A percentile compares a stretch with the other conserved stretches of the same genome.
Evolutionary conservation across 208 protist genomes (phyloP).

Genomic region (Trypanosoma platydactyli): DNA sequence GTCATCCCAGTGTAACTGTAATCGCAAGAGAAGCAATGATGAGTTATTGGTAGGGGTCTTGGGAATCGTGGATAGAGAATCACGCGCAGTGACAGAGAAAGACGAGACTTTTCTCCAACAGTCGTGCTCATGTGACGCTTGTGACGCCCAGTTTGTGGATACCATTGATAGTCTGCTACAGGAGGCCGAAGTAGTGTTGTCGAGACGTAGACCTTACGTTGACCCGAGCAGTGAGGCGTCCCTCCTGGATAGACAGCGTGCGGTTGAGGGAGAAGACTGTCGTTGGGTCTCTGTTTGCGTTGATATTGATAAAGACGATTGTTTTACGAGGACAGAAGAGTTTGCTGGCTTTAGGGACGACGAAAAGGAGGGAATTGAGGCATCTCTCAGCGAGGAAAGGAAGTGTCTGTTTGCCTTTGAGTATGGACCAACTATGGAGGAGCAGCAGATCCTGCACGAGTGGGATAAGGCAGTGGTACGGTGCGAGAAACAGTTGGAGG

Average conservation of each 20-base stretch:
- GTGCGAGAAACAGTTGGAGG: constrained; percentile 16
- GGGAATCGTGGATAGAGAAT: background rate
- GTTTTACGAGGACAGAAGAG: background rate
- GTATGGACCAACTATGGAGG: constrained; percentile 39
- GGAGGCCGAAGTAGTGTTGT: constrained; percentile 35
- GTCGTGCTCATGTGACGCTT: background rate
- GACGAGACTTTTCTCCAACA: background rate
- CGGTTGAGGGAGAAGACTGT: constrained; percentile 18
- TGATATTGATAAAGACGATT: constrained; percentile 13
- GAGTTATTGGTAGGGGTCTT: too few species aligned
- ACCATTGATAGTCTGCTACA: constrained; percentile 26
- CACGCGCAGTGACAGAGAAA: background rate
- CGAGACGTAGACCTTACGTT: constrained; percentile 17
- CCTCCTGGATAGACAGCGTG: constrained; percentile 15
- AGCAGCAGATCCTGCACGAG: constrained; percentile 24
- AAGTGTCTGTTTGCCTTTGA: constrained; percentile 62
- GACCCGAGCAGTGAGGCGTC: constrained; percentile 20
- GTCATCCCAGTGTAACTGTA: background rate
- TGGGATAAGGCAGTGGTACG: constrained; percentile 34
- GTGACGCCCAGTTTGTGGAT: constrained; percentile 15
- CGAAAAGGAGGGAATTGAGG: constrained; percentile 5
- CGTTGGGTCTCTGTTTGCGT: constrained; percentile 16
- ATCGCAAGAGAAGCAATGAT: too few species aligned
- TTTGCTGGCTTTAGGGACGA: background rate
- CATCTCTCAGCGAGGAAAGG: background rate